A percentile compares a stretch with the other conserved stretches of the same genome.
Evolutionary conservation across 2,329 filamentous ascomycete genomes (phyloP).

Genomic region (Ceratocystis cubensis): DNA sequence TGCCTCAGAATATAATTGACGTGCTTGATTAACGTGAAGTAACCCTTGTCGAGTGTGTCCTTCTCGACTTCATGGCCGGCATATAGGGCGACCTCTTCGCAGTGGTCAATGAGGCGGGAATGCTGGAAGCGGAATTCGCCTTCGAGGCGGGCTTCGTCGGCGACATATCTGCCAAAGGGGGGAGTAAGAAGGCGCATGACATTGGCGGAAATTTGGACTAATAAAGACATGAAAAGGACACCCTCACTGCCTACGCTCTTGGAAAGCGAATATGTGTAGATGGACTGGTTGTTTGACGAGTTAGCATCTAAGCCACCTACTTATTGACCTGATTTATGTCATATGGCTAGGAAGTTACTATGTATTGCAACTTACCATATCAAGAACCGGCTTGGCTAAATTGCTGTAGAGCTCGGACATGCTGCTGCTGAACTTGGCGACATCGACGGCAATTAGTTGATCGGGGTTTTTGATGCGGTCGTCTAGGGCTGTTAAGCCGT

Average conservation of each 20-base stretch:
- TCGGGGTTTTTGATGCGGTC: constrained; percentile 98
- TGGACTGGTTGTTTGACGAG: constrained; percentile 37
- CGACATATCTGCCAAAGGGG: constrained; percentile 94
- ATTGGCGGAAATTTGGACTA: constrained; percentile 85
- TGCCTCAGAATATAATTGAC: constrained; percentile 88
- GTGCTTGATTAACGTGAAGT: constrained; percentile 98
- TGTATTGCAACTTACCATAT: constrained; percentile 51
- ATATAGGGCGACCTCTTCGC: constrained; percentile 88
- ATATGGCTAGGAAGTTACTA: not conserved
- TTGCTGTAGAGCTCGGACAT: constrained; percentile 93
- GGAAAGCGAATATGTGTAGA: constrained; percentile 90
- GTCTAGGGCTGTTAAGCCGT: constrained; percentile 86
- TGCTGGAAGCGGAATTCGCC: constrained; percentile 96
- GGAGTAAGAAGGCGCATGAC: constrained; percentile 91
- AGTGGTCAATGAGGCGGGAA: constrained; percentile 86
- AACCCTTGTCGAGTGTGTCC: constrained; percentile 91
- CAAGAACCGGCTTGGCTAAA: constrained; percentile 81
- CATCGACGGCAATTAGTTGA: constrained; percentile 91
- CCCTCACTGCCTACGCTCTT: constrained; percentile 93
- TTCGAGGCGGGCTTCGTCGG: constrained; percentile 85
- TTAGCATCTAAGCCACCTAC: constrained; percentile 24
- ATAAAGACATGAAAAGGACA: constrained; percentile 83
- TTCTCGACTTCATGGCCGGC: constrained; percentile 88
- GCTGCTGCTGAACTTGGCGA: constrained; percentile 91
- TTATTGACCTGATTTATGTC: not conserved